Conservation (phyloP, 2,329 filamentous ascomycete species). For the Diaporthe ilicicola region DNA sequence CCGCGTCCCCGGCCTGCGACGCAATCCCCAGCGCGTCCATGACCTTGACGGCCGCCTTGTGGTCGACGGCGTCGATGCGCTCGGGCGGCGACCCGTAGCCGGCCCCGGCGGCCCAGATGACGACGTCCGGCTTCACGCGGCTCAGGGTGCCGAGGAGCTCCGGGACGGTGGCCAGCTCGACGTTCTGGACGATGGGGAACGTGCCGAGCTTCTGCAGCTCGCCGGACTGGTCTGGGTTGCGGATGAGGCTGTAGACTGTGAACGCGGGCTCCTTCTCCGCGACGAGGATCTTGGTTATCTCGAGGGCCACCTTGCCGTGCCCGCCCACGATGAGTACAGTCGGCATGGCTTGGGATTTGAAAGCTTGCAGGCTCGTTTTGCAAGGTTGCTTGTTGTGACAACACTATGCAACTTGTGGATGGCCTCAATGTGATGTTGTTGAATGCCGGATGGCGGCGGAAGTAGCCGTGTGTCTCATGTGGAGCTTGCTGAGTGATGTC, state of each 20-base stretch:
- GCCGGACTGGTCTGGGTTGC: slow-evolving; percentile 43
- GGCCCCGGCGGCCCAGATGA: slow-evolving; percentile 46
- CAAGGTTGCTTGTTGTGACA: background rate
- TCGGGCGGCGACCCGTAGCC: slow-evolving; percentile 45
- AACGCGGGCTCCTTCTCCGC: slow-evolving; percentile 18
- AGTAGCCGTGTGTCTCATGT: background rate
- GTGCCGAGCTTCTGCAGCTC: slow-evolving; percentile 50
- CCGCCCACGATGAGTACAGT: slow-evolving; percentile 28
- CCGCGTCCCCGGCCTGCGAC: slow-evolving; percentile 41
- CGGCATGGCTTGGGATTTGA: slow-evolving; percentile 11
- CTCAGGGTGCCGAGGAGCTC: slow-evolving; percentile 48
- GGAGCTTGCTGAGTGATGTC: slow-evolving; percentile 2
- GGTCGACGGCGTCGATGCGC: slow-evolving; percentile 53
- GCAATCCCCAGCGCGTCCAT: slow-evolving; percentile 54
- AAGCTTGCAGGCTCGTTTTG: too few relatives aligned
- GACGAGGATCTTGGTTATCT: slow-evolving; percentile 29
- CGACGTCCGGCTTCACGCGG: slow-evolving; percentile 41
- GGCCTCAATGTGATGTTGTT: background rate
- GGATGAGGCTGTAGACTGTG: slow-evolving; percentile 41
- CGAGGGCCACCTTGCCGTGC: slow-evolving; percentile 29
- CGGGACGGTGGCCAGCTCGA: slow-evolving; percentile 48
- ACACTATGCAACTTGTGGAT: background rate
- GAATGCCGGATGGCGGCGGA: background rate
- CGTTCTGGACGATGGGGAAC: slow-evolving; percentile 51
- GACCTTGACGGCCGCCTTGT: slow-evolving; percentile 53